Conservation (phyloP, 495 filamentous ascomycete genomes). For the Hypoxylon lenormandii region DNA sequence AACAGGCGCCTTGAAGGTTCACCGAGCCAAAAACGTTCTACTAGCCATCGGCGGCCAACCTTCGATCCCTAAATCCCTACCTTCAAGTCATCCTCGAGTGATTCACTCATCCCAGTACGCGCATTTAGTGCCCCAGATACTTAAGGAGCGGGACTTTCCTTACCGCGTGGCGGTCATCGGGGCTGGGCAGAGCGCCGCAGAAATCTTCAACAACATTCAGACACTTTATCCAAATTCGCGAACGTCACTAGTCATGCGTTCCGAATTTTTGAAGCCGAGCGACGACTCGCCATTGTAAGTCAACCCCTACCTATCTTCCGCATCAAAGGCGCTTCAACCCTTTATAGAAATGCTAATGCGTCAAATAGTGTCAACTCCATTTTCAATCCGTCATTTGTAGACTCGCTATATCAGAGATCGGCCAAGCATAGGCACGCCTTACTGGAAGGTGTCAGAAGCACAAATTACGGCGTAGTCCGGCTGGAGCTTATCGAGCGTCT, state of each 20-base stretch:
- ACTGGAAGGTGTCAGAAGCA: constrained; percentile 74
- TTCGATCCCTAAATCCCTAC: constrained; percentile 76
- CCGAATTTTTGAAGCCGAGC: constrained; percentile 83
- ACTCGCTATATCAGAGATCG: constrained; percentile 74
- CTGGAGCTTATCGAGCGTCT: constrained; percentile 86
- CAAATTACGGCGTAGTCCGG: constrained; percentile 94
- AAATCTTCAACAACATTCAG: constrained; percentile 92
- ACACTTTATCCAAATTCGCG: constrained; percentile 82
- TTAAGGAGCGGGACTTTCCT: constrained; percentile 66
- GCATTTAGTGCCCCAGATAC: constrained; percentile 67
- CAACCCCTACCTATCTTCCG: too few relatives aligned
- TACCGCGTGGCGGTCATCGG: constrained; percentile 87
- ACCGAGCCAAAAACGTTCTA: constrained; percentile 80
- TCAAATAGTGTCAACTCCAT: constrained; percentile 86
- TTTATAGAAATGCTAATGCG: constrained; percentile 17
- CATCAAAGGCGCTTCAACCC: background rate
- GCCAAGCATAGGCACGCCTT: constrained; percentile 70
- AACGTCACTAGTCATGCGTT: constrained; percentile 79
- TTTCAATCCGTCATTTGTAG: constrained; percentile 87
- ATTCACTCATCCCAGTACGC: constrained; percentile 93
- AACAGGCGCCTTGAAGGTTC: constrained; percentile 51
- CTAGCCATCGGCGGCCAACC: constrained; percentile 86
- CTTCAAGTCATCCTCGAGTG: constrained; percentile 70
- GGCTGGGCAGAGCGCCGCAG: constrained; percentile 90
- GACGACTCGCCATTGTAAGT: constrained; percentile 95